Conservation (phyloP, 495 filamentous ascomycete genomes). For the Viridothelium virens region DNA sequence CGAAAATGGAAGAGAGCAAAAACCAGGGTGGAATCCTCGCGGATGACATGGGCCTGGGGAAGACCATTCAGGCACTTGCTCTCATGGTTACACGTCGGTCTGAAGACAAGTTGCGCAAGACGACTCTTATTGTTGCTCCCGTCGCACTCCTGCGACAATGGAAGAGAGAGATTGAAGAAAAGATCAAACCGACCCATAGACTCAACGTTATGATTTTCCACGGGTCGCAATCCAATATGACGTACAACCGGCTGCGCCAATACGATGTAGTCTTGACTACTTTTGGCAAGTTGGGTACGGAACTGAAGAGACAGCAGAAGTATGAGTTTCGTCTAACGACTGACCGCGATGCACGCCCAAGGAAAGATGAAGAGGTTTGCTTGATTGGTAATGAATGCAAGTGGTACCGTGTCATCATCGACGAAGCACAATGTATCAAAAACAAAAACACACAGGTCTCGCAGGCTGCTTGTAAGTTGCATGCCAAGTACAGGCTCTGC, state of each 20-base stretch:
- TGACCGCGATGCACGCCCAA: conserved; percentile 30
- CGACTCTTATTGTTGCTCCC: conserved; percentile 80
- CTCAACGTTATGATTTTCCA: conserved; percentile 66
- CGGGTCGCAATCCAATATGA: conserved; percentile 44
- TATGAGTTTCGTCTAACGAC: conserved; percentile 35
- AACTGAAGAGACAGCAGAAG: conserved; percentile 52
- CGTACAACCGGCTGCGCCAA: conserved; percentile 53
- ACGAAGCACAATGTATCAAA: conserved; percentile 94
- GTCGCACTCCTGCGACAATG: conserved; percentile 85
- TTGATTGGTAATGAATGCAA: conserved; percentile 56
- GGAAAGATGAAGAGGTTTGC: conserved; percentile 39
- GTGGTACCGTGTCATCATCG: conserved; percentile 76
- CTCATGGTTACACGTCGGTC: conserved; percentile 70
- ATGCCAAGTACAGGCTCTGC: conserved; percentile 65
- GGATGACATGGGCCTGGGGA: conserved; percentile 93
- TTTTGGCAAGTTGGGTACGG: conserved; percentile 68
- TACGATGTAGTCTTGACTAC: conserved; percentile 88
- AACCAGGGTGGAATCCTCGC: conserved; percentile 81
- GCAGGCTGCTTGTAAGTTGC: conserved; percentile 52
- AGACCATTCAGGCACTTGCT: conserved; percentile 83
- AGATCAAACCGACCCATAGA: conserved; percentile 55
- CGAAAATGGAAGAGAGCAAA: conserved; percentile 64
- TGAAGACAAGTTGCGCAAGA: conserved; percentile 55
- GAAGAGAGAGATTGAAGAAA: conserved; percentile 72
- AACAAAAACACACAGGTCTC: conserved; percentile 65